Evolutionary conservation across 2,329 filamentous ascomycete genomes (phyloP).

Genomic region (Beauveria caledonica): DNA sequence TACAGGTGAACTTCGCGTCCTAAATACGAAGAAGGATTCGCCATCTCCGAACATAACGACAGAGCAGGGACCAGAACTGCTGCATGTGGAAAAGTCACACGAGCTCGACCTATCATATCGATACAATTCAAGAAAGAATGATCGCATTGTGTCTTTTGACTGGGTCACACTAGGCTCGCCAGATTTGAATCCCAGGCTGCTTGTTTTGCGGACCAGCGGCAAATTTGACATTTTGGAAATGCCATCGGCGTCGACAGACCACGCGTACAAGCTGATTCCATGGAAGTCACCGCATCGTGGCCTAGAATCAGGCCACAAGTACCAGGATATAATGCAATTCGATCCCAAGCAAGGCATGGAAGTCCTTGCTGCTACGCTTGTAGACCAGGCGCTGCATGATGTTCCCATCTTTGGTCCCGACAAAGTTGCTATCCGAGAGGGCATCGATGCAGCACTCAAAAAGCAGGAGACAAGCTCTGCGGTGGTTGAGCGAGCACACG

Average conservation of each 20-base stretch:
- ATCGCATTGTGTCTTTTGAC: conserved; percentile 60
- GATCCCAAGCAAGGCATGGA: conserved; percentile 44
- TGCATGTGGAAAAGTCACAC: conserved; percentile 51
- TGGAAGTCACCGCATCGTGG: conserved; percentile 54
- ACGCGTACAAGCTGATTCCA: conserved; percentile 52
- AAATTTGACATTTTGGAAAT: conserved; percentile 54
- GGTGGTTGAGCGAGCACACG: conserved; percentile 29
- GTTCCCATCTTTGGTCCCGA: conserved; percentile 49
- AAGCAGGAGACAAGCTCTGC: conserved; percentile 25
- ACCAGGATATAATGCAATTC: conserved; percentile 50
- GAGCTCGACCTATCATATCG: conserved; percentile 54
- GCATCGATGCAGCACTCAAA: conserved; percentile 34
- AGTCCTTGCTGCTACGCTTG: conserved; percentile 46
- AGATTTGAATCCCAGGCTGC: conserved; percentile 46
- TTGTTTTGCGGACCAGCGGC: conserved; percentile 53
- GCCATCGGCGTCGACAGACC: conserved; percentile 48
- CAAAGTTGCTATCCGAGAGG: conserved; percentile 33
- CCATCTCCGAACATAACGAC: conserved; percentile 28
- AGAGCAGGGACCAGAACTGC: conserved; percentile 47
- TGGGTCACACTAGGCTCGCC: conserved; percentile 54
- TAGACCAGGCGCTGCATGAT: conserved; percentile 44
- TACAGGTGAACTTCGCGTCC: conserved; percentile 54
- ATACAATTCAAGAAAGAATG: conserved; percentile 42
- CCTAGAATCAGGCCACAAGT: conserved; percentile 41
- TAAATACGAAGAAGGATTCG: conserved; percentile 50